These are phyloP conservation scores for Ganoderma sinense DNA, from an alignment of 1,284 basidiomycete genomes.

Conservation along the genomic window DNA sequence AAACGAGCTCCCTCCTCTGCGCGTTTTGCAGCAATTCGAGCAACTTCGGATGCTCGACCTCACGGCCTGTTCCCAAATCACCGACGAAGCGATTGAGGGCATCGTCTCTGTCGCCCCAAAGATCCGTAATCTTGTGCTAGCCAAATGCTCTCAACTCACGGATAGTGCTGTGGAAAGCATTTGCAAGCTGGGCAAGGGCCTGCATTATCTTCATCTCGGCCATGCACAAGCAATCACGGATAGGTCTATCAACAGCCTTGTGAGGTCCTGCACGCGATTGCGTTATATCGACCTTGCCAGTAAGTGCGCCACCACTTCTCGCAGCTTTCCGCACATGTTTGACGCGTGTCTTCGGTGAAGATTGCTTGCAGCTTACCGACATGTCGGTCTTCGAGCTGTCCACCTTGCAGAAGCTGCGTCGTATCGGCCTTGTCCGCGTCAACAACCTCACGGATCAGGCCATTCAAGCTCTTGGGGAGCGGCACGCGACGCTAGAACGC, in stretches of 20 bases:
- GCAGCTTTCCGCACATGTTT: slow-evolving; percentile 9
- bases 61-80: slow-evolving; percentile 84
- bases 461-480: slow-evolving; percentile 86
- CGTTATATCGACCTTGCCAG: slow-evolving; percentile 98
- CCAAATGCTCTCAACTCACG: slow-evolving; percentile 90
- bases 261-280: slow-evolving; percentile 89
- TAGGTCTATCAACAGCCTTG: slow-evolving; percentile 84
- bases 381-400: slow-evolving; percentile 94
- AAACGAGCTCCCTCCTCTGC: slow-evolving; percentile 63
- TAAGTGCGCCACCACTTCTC: slow-evolving; percentile 51
- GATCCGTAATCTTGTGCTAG: slow-evolving; percentile 91
- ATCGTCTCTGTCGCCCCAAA: slow-evolving; percentile 90
- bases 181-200: slow-evolving; percentile 86
- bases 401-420: slow-evolving; percentile 87
- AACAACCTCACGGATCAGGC: slow-evolving; percentile 94
- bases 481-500: slow-evolving; percentile 87
- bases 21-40: slow-evolving; percentile 71
- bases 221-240: slow-evolving; percentile 93
- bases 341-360: slow-evolving; percentile 46
- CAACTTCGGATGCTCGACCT: slow-evolving; percentile 91
- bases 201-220: slow-evolving; percentile 96
- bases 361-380: slow-evolving; percentile 91
- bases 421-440: slow-evolving; percentile 95
- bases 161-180: slow-evolving; percentile 89
- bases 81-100: slow-evolving; percentile 91